Conservation (phyloP, 768 basidiomycete genomes). For the Tricholoma sp. region DNA sequence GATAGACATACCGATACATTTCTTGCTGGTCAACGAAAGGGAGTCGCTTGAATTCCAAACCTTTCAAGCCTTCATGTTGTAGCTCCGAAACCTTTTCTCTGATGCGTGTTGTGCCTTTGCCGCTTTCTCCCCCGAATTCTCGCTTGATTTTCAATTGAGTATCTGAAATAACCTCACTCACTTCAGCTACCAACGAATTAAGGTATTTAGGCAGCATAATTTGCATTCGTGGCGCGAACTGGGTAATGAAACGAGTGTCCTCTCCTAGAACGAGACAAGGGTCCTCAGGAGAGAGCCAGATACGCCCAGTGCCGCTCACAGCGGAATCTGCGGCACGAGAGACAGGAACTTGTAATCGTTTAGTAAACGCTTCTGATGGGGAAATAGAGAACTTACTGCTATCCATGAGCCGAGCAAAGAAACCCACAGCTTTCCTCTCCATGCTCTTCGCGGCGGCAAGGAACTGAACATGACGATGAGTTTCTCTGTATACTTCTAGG, state of each 20-base stretch:
- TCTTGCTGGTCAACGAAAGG: conserved; percentile 91
- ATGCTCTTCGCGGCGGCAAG: conserved; percentile 88
- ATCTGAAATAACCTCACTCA: conserved; percentile 85
- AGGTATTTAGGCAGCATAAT: conserved; percentile 81
- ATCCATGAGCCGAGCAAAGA: conserved; percentile 77
- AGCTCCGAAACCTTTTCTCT: conserved; percentile 64
- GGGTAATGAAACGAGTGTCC: conserved; percentile 68
- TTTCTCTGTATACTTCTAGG: conserved; percentile 82
- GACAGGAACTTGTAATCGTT: conserved; percentile 69
- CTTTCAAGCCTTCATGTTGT: conserved; percentile 47
- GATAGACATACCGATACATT: conserved; percentile 93
- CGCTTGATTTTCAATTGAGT: conserved; percentile 79
- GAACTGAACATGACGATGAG: conserved; percentile 75
- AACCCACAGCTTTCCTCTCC: conserved; percentile 73
- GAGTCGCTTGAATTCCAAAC: conserved; percentile 75
- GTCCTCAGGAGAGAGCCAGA: conserved; percentile 70
- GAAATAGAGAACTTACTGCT: conserved; percentile 56
- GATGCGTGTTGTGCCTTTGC: conserved; percentile 62
- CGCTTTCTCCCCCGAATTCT: conserved; percentile 80
- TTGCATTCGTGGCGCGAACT: conserved; percentile 76
- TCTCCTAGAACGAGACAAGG: conserved; percentile 80
- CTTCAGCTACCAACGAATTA: conserved; percentile 74
- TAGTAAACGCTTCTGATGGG: conserved; percentile 1
- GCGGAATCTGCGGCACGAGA: conserved; percentile 86
- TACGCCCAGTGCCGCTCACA: conserved; percentile 64